Evolutionary conservation across 768 basidiomycete genomes (phyloP).

Genomic region (Suillus occidentalis): DNA sequence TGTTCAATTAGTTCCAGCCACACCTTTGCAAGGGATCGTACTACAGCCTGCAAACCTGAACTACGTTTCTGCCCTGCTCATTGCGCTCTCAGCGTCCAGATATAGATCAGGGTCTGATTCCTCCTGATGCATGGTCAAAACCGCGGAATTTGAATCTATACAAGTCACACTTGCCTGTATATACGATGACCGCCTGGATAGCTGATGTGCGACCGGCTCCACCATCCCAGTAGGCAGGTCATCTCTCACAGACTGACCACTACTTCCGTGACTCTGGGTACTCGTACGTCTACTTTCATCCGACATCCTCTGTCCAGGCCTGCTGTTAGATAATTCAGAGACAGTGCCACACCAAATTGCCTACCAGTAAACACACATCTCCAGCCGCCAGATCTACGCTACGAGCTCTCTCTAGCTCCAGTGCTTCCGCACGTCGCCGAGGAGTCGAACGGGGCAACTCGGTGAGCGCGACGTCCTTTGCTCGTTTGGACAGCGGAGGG

Average conservation of each 20-base stretch:
- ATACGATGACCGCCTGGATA: background rate
- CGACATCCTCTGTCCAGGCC: slow-evolving; percentile 2
- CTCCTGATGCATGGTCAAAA: background rate
- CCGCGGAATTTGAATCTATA: too few relatives aligned
- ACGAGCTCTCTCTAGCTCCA: slow-evolving; percentile 1
- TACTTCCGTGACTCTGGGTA: slow-evolving; percentile 14
- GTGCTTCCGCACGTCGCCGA: background rate
- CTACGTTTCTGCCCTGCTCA: background rate
- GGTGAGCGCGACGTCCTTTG: slow-evolving; percentile 18
- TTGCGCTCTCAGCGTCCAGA: background rate
- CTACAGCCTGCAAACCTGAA: background rate
- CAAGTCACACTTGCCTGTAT: background rate
- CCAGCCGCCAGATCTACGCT: slow-evolving; percentile 4
- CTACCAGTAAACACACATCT: slow-evolving; percentile 16
- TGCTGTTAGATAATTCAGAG: slow-evolving; percentile 10
- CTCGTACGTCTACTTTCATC: slow-evolving; percentile 15
- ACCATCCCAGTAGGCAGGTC: background rate
- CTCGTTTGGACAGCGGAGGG: slow-evolving; percentile 4
- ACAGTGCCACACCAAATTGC: slow-evolving; percentile 1
- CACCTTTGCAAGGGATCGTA: too few relatives aligned
- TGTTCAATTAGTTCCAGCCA: background rate
- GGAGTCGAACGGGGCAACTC: slow-evolving; percentile 15
- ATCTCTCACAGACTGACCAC: background rate
- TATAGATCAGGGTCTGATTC: background rate
- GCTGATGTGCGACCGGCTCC: background rate